Conservation (phyloP, 257 asterid species). For the Anisodus acutangulus region DNA sequence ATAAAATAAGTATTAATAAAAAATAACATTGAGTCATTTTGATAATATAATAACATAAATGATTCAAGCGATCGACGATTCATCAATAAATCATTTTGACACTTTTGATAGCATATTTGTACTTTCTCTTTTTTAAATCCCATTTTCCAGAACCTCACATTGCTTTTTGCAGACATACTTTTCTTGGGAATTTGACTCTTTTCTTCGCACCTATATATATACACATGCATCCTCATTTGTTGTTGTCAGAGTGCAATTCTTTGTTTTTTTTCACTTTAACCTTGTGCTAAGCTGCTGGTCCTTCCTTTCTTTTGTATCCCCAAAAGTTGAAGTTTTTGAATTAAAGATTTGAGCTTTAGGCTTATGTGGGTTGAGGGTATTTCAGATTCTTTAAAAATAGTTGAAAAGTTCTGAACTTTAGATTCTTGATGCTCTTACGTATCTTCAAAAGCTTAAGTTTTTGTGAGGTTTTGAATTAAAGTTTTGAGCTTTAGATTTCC, state of each 20-base stretch:
- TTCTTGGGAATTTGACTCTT: conserved; percentile 54
- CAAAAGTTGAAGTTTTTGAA: conserved; percentile 27
- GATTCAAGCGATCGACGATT: too few species aligned
- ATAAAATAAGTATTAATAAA: too few species aligned
- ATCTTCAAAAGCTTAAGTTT: background rate
- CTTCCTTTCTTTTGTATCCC: background rate
- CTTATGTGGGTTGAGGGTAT: background rate
- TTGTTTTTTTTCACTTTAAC: conserved; percentile 19
- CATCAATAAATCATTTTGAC: too few species aligned
- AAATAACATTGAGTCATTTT: too few species aligned
- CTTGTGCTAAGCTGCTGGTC: conserved; percentile 21
- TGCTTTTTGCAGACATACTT: conserved; percentile 47
- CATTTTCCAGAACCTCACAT: conserved; percentile 51
- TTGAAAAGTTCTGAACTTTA: conserved; percentile 6
- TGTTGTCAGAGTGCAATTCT: conserved; percentile 34
- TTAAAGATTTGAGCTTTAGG: conserved; percentile 25
- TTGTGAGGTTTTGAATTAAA: background rate
- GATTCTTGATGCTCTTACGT: background rate
- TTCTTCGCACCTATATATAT: background rate
- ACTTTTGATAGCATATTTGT: too few species aligned
- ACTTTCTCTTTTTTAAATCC: conserved; percentile 14
- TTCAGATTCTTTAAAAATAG: background rate
- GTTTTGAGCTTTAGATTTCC: background rate
- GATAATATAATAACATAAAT: too few species aligned
- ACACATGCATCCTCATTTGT: conserved; percentile 30